Evolutionary conservation across 1,139 yeast species (phyloP).

Genomic region (Candida dubliniensis): DNA sequence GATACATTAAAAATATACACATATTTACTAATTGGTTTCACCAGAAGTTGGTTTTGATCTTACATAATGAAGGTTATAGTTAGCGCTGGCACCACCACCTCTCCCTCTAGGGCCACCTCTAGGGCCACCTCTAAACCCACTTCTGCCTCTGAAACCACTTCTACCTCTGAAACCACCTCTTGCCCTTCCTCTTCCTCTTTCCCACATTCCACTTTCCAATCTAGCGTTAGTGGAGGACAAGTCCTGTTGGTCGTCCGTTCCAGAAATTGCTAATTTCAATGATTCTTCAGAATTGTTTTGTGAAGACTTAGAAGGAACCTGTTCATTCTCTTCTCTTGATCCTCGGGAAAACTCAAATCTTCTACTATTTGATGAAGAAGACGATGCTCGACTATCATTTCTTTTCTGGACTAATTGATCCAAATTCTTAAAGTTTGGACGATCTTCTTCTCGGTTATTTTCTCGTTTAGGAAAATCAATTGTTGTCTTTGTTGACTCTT

Average conservation of each 20-base stretch:
- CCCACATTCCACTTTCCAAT: background rate
- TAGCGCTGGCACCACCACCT: slow-evolving; percentile 18
- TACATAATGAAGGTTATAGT: slow-evolving; percentile 29
- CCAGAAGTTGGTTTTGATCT: slow-evolving; percentile 16
- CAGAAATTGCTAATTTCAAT: background rate
- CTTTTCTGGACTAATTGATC: slow-evolving; percentile 25
- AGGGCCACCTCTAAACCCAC: slow-evolving; percentile 22
- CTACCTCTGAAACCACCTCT: slow-evolving; percentile 16
- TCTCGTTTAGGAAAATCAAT: slow-evolving; percentile 1
- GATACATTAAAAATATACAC: too few species aligned
- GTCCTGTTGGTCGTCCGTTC: background rate
- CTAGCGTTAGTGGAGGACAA: background rate
- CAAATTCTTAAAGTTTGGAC: slow-evolving; percentile 37
- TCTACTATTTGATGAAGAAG: slow-evolving; percentile 3
- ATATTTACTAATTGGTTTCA: slow-evolving; percentile 1
- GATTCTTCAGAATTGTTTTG: background rate
- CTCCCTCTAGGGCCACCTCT: slow-evolving; percentile 15
- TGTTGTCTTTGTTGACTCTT: slow-evolving; percentile 4
- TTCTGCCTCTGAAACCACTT: slow-evolving; percentile 20
- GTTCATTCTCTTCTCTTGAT: background rate
- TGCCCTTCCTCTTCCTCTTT: slow-evolving; percentile 9
- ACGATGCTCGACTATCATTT: slow-evolving; percentile 4
- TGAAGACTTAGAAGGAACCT: background rate
- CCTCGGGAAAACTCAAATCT: background rate
- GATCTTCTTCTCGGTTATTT: slow-evolving; percentile 7